A percentile compares a stretch with the other conserved stretches of the same genome.
Evolutionary conservation across 345 rosid genomes (phyloP).

Genomic region (Salix purpurea): DNA sequence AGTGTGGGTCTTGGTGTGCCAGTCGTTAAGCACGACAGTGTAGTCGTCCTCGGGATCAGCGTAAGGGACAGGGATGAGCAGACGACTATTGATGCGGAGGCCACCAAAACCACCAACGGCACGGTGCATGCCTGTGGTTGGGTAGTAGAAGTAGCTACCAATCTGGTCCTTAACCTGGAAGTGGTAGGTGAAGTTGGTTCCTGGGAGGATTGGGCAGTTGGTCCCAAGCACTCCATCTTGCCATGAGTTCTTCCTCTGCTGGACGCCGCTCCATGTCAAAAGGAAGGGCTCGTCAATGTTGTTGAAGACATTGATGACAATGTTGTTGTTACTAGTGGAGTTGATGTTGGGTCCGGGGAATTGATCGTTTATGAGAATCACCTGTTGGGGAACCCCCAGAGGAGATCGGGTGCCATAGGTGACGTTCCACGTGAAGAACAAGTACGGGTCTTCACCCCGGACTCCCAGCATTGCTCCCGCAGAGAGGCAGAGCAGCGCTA

Average conservation of each 20-base stretch:
- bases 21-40: constrained; percentile 29
- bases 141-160: constrained; percentile 32
- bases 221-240: constrained; percentile 31
- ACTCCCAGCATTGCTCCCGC: constrained; percentile 32
- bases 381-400: constrained; percentile 59
- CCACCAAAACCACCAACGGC: constrained; percentile 32
- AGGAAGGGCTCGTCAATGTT: constrained; percentile 66
- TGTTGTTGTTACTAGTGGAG: constrained; percentile 66
- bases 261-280: constrained; percentile 38
- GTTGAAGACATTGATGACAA: constrained; percentile 47
- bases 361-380: constrained; percentile 63
- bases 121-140: constrained; percentile 17
- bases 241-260: constrained; percentile 36
- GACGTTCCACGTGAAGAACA: constrained; percentile 61
- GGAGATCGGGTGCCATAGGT: constrained; percentile 61
- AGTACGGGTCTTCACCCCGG: constrained; percentile 56
- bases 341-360: constrained; percentile 81
- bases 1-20: constrained; percentile 23
- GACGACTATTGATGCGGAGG: constrained; percentile 30
- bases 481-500: constrained; percentile 35
- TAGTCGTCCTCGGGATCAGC: constrained; percentile 33
- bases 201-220: constrained; percentile 27
- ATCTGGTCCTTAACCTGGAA: constrained; percentile 40
- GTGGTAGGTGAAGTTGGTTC: constrained; percentile 32
- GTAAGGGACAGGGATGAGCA: constrained; percentile 33